These are phyloP conservation scores for Gossypium lobatum DNA, from an alignment of 441 rosid genomes.

Conservation along the genomic window DNA sequence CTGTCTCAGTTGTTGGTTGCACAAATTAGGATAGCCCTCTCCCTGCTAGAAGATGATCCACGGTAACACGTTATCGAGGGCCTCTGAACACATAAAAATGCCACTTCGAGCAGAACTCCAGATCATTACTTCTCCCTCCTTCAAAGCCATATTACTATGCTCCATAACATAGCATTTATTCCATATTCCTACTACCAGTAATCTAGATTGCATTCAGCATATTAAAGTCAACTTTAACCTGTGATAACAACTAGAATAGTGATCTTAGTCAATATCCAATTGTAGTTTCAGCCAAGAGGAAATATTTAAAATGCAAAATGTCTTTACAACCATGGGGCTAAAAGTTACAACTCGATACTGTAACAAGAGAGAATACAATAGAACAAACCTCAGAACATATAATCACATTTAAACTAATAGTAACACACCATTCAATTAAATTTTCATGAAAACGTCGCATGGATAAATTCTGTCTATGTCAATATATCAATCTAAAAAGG, in stretches of 20 bases:
- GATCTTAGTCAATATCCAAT: neutral
- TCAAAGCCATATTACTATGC: constrained; percentile 27
- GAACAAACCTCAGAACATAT: neutral
- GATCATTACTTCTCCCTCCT: constrained; percentile 23
- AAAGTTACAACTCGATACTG: neutral
- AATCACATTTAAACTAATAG: neutral
- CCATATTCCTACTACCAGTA: constrained; percentile 15
- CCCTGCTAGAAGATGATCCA: constrained; percentile 63
- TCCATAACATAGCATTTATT: constrained; percentile 20
- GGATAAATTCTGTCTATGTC: neutral
- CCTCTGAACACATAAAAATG: constrained; percentile 30
- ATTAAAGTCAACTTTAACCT: neutral
- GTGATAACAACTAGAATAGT: neutral
- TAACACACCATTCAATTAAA: neutral
- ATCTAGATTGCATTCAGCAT: constrained; percentile 13
- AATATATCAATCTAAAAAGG: neutral
- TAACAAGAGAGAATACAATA: neutral
- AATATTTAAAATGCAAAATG: neutral
- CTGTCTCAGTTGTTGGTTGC: constrained; percentile 55
- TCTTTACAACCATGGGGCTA: neutral
- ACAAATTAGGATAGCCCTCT: constrained; percentile 41
- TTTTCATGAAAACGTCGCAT: neutral
- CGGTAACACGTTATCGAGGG: constrained; percentile 32
- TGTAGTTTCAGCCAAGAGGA: neutral
- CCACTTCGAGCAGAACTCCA: constrained; percentile 30